Conservation (phyloP, 2,329 filamentous ascomycete species). For the Bimuria novae-zelandiae region DNA sequence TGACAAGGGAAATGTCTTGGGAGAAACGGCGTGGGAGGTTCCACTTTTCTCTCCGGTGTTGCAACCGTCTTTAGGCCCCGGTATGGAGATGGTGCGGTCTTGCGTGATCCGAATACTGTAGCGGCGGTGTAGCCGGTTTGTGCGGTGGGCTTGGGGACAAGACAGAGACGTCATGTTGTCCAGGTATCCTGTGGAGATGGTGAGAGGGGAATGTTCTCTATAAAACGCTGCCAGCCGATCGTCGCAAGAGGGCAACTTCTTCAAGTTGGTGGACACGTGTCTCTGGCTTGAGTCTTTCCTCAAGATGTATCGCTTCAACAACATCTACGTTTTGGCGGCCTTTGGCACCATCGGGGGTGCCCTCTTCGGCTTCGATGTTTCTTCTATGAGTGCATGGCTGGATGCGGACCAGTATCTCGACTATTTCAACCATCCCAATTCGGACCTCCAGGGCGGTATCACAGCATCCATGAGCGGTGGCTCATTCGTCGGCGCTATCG, state of each 20-base stretch:
- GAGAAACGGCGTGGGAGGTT: background rate
- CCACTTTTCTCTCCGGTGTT: background rate
- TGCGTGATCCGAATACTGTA: background rate
- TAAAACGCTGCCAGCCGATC: background rate
- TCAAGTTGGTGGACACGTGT: background rate
- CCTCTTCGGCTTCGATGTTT: conserved; percentile 63
- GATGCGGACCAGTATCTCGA: conserved; percentile 54
- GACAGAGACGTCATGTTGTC: background rate
- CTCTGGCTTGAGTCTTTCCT: background rate
- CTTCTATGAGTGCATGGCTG: conserved; percentile 59
- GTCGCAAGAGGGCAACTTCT: background rate
- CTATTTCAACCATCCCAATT: conserved; percentile 55
- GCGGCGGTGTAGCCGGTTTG: background rate
- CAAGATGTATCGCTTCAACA: conserved; percentile 46
- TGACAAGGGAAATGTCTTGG: background rate
- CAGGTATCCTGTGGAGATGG: background rate
- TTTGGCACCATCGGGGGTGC: conserved; percentile 59
- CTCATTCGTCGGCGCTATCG: conserved; percentile 53
- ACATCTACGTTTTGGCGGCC: conserved; percentile 58
- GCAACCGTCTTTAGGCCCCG: background rate
- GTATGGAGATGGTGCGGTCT: background rate
- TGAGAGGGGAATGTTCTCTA: background rate
- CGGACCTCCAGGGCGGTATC: conserved; percentile 55
- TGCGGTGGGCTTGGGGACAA: background rate
- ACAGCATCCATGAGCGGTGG: conserved; percentile 56